Conservation (phyloP, 768 basidiomycete genomes). For the Boletus reticuloceps region DNA sequence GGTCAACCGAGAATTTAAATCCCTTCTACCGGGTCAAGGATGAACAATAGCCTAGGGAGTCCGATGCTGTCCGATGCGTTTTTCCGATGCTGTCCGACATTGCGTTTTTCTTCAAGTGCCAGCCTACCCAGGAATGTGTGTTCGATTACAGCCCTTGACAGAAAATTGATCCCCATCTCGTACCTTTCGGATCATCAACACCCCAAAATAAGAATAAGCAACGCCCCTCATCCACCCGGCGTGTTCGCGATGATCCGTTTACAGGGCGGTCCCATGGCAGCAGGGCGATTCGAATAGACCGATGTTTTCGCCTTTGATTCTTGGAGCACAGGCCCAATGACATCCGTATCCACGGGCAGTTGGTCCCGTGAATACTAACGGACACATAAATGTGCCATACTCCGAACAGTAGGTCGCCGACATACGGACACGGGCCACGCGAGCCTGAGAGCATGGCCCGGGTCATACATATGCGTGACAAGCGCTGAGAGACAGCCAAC, state of each 20-base stretch:
- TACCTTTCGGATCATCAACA: no score
- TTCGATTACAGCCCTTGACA: not conserved
- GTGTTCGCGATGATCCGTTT: slow-evolving; percentile 1
- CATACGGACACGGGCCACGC: not conserved
- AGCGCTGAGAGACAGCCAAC: not conserved
- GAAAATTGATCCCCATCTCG: not conserved
- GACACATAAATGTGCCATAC: not conserved
- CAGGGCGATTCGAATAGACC: not conserved
- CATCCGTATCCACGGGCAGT: slow-evolving; percentile 1
- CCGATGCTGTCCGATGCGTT: not conserved
- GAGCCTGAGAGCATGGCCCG: not conserved
- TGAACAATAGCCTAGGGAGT: not conserved
- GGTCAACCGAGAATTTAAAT: not conserved
- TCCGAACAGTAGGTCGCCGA: not conserved
- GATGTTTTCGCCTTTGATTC: not conserved
- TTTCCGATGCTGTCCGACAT: not conserved
- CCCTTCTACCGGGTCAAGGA: not conserved
- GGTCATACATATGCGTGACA: not conserved
- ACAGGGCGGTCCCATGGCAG: not conserved
- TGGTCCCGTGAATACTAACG: not conserved
- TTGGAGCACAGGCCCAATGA: not conserved
- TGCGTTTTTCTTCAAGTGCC: not conserved
- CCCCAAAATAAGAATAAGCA: not conserved
- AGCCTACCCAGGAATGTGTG: no score
- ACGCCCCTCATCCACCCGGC: slow-evolving; percentile 1